Evolutionary conservation across 768 basidiomycete species (phyloP).

Genomic region (Mycena filopes): DNA sequence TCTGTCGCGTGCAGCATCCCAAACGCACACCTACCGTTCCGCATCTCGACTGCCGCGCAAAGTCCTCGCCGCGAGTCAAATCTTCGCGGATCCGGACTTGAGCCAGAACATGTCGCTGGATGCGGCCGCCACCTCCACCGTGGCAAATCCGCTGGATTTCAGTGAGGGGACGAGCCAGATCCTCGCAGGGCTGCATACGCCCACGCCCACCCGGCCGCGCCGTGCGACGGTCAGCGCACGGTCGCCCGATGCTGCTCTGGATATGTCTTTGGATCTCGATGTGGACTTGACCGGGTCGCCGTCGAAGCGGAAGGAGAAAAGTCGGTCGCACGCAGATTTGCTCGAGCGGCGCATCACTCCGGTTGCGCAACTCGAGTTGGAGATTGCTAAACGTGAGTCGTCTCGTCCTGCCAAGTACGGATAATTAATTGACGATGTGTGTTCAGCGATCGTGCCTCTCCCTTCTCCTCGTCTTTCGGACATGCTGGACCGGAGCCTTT

Average conservation of each 20-base stretch:
- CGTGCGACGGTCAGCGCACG: slow-evolving; percentile 77
- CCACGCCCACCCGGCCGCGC: slow-evolving; percentile 57
- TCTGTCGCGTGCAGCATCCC: slow-evolving; percentile 60
- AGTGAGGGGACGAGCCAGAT: slow-evolving; percentile 42
- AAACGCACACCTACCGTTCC: slow-evolving; percentile 53
- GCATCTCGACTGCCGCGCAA: slow-evolving; percentile 72
- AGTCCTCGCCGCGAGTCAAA: slow-evolving; percentile 73
- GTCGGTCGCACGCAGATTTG: slow-evolving; percentile 72
- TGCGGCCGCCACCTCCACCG: slow-evolving; percentile 42
- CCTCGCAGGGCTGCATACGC: slow-evolving; percentile 52
- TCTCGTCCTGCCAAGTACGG: background rate
- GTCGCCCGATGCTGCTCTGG: slow-evolving; percentile 62
- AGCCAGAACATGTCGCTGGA: slow-evolving; percentile 48
- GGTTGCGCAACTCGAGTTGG: slow-evolving; percentile 69
- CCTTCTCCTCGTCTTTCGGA: slow-evolving; percentile 70
- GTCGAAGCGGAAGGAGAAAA: slow-evolving; percentile 74
- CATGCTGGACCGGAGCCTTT: slow-evolving; percentile 74
- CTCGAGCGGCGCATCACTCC: slow-evolving; percentile 74
- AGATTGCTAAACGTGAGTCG: slow-evolving; percentile 68
- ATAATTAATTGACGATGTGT: slow-evolving; percentile 23
- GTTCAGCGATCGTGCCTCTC: slow-evolving; percentile 50
- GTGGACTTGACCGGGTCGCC: slow-evolving; percentile 61
- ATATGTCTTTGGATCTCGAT: slow-evolving; percentile 38
- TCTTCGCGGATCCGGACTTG: slow-evolving; percentile 60
- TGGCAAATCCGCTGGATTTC: slow-evolving; percentile 31